A percentile compares a stretch with the other conserved stretches of the same genome.
Conservation (phyloP, 345 rosid species). For the Corchorus olitorius region DNA sequence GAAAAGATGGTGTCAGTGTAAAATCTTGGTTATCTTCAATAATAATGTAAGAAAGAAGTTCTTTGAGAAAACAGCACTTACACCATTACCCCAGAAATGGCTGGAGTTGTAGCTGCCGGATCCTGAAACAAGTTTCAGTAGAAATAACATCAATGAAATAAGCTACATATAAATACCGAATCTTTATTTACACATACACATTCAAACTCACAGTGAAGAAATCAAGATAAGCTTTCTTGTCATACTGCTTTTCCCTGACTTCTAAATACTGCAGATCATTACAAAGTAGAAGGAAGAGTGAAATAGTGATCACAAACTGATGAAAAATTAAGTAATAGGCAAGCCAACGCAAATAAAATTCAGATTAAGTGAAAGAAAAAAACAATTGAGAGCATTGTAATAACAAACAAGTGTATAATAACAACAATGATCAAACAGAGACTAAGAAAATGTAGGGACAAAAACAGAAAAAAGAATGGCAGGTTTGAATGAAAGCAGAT, state of each 20-base stretch:
- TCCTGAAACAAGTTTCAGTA: conserved; percentile 54
- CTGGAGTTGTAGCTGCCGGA: conserved; percentile 55
- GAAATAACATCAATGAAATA: conserved; percentile 10
- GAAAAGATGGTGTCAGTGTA: conserved; percentile 18
- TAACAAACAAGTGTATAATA: not conserved
- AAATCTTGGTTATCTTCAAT: conserved; percentile 15
- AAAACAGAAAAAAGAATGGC: not conserved
- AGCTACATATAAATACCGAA: not conserved
- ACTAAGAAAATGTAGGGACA: not conserved
- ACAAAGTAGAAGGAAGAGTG: not conserved
- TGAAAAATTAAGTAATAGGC: conserved; percentile 6
- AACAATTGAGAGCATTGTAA: not conserved
- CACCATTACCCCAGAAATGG: conserved; percentile 83
- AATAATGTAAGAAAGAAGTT: not conserved
- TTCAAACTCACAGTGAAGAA: conserved; percentile 66
- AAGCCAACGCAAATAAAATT: conserved; percentile 1
- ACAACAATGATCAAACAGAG: not conserved
- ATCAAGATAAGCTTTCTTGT: conserved; percentile 77
- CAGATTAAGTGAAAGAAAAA: not conserved
- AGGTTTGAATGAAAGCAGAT: not conserved
- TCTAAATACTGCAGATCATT: conserved; percentile 59
- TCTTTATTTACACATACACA: not conserved
- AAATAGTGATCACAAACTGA: not conserved
- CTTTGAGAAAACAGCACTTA: conserved; percentile 38
- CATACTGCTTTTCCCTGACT: conserved; percentile 93